These are phyloP conservation scores for Deuterostichococcus epilithicus DNA, from an alignment of 139 green algal genomes.

Conservation along the genomic window DNA sequence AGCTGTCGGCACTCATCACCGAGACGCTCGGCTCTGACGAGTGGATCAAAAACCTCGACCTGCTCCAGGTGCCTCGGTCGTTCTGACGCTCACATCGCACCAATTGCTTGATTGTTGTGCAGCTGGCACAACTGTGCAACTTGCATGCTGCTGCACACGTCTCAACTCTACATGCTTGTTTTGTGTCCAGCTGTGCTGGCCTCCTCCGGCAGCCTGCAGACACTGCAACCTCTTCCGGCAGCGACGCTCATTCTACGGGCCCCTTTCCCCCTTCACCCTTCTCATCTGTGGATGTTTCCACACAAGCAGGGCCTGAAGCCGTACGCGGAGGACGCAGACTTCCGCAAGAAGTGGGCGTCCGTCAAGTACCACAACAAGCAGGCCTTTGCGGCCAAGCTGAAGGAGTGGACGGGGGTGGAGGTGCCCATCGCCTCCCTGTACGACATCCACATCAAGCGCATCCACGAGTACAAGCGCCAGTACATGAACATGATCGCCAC, in stretches of 20 bases:
- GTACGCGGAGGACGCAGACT: constrained; percentile 71
- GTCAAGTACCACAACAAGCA: constrained; percentile 87
- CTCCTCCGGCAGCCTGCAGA: too few species aligned
- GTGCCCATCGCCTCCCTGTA: constrained; percentile 78
- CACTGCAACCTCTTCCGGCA: too few species aligned
- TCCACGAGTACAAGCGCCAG: constrained; percentile 85
- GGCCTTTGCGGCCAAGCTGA: constrained; percentile 67
- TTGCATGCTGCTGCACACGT: too few species aligned
- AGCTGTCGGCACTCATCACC: constrained; percentile 60
- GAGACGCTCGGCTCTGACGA: constrained; percentile 66
- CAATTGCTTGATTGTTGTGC: not conserved
- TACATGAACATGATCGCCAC: constrained; percentile 62
- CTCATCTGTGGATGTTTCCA: constrained; percentile 23
- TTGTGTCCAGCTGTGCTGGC: too few species aligned
- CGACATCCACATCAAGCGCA: constrained; percentile 91
- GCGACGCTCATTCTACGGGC: too few species aligned
- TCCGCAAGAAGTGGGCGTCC: constrained; percentile 79
- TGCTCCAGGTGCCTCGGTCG: constrained; percentile 23
- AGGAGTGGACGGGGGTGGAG: constrained; percentile 64
- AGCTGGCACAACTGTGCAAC: too few species aligned
- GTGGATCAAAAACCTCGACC: constrained; percentile 79
- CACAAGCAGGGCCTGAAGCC: constrained; percentile 53
- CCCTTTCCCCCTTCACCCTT: too few species aligned
- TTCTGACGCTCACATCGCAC: too few species aligned
- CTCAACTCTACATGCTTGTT: too few species aligned